Conservation (phyloP, 1,139 yeast genomes). For the Scheffersomyces insectosa region DNA sequence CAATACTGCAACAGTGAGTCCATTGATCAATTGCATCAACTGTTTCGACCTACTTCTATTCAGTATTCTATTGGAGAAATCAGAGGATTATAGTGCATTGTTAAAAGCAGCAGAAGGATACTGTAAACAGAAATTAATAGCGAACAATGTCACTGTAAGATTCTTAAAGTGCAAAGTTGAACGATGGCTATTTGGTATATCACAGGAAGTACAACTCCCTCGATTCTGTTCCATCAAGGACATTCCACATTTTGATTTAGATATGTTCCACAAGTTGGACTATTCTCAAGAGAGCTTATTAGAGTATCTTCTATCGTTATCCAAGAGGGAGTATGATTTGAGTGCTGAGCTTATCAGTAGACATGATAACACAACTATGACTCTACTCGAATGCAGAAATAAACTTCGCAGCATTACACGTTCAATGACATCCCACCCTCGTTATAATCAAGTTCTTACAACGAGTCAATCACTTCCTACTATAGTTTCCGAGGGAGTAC, state of each 20-base stretch:
- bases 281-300: neutral
- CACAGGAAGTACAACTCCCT: too few relatives aligned
- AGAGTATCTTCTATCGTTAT: neutral
- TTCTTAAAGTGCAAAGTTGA: too few relatives aligned
- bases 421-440: neutral
- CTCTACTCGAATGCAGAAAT: too few relatives aligned
- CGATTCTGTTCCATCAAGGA: too few relatives aligned
- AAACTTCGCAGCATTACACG: too few relatives aligned
- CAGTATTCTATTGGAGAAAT: slow-evolving; percentile 13
- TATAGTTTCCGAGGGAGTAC: slow-evolving; percentile 9
- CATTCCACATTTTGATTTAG: neutral
- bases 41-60: slow-evolving; percentile 19
- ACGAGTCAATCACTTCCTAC: slow-evolving; percentile 7
- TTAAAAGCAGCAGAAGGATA: too few relatives aligned
- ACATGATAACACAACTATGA: too few relatives aligned
- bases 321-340: neutral
- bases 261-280: neutral
- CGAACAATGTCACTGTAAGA: too few relatives aligned
- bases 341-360: too few relatives aligned
- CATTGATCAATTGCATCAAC: slow-evolving; percentile 29
- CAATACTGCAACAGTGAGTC: slow-evolving; percentile 24
- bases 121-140: too few relatives aligned
- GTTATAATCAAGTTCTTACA: neutral
- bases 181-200: too few relatives aligned
- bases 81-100: slow-evolving; percentile 3